Evolutionary conservation across 345 rosid genomes (phyloP), one percentile per base, ranked within the genome.

Genomic region (Eucalyptus paniculata): DNA sequence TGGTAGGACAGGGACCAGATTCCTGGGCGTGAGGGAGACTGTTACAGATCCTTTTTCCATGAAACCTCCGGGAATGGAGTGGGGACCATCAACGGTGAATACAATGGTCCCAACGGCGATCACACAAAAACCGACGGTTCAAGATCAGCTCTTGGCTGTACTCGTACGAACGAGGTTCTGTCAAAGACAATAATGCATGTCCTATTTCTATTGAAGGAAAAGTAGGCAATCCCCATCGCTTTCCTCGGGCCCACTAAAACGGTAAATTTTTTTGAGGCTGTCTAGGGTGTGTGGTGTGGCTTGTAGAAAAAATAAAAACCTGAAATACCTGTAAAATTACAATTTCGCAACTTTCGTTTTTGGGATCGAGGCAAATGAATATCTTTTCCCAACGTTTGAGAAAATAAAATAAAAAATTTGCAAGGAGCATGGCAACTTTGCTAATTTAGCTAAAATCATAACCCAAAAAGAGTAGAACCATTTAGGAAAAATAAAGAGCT

Each of bases 1-100:
- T 11, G 47, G 45, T 21, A 21, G 45, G 28, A 6, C 30, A 2
- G 0, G 58, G 9, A 53, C 58, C 4, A 60, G 32, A 19, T 77
- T 37, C 28, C 2, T 3, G 42, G 1, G 47, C 45, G 47, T 0
- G 83, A 37, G 40, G 83, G 28, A 19, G 16, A 12, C 24, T 0
- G 15, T 3, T 1, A 37, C 15, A 10, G 82, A 19, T 72, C 77
- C 4, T 72, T 72, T 37, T 11, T 19, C 15, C 14, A 9, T 18
- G 26, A 62, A 37, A 23, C 2, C 7, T 12, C 7, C 23, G 47
- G 44, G 82, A 18, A 40, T 2, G 16, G 85, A 40, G 47, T 45
- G 45, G 82, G 47, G 85, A 40, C 85, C 85, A 77, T 40, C 85
- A 12, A 77, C 85, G 9, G 85, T 6, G 85, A 40, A 12, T 3